Conservation (phyloP, 345 rosid species). For the Brassica carinata region DNA sequence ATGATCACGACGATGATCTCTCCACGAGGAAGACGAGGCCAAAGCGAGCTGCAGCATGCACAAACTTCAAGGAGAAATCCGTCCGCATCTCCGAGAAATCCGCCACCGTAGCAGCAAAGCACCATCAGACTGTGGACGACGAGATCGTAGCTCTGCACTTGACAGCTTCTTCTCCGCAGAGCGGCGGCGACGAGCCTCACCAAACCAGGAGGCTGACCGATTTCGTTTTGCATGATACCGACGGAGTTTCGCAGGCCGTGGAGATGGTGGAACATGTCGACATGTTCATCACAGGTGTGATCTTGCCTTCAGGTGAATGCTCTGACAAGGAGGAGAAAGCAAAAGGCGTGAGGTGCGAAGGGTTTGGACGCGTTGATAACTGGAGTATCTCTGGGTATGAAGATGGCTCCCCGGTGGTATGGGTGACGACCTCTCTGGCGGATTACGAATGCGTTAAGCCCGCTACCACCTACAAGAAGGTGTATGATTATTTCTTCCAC, state of each 20-base stretch:
- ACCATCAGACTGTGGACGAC: constrained; percentile 48
- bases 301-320: constrained; percentile 51
- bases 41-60: constrained; percentile 78
- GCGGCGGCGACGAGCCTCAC: constrained; percentile 23
- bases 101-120: constrained; percentile 53
- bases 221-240: constrained; percentile 50
- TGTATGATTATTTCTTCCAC: constrained; percentile 51
- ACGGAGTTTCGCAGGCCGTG: constrained; percentile 45
- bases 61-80: constrained; percentile 65
- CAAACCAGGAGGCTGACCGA: constrained; percentile 61
- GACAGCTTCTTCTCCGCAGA: constrained; percentile 36
- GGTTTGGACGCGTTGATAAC: constrained; percentile 53
- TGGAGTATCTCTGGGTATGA: constrained; percentile 78
- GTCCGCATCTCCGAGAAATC: constrained; percentile 45
- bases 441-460: constrained; percentile 66
- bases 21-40: constrained; percentile 50
- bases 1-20: constrained; percentile 14
- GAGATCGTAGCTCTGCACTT: constrained; percentile 53
- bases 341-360: constrained; percentile 53
- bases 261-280: constrained; percentile 65
- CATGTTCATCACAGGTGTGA: constrained; percentile 55
- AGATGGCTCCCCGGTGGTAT: constrained; percentile 64
- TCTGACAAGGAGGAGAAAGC: constrained; percentile 50
- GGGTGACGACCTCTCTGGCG: constrained; percentile 65
- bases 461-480: constrained; percentile 51